phyloP scores from a whole-genome alignment of 1,284 basidiomycete species.

The Mycena sp. region DNA sequence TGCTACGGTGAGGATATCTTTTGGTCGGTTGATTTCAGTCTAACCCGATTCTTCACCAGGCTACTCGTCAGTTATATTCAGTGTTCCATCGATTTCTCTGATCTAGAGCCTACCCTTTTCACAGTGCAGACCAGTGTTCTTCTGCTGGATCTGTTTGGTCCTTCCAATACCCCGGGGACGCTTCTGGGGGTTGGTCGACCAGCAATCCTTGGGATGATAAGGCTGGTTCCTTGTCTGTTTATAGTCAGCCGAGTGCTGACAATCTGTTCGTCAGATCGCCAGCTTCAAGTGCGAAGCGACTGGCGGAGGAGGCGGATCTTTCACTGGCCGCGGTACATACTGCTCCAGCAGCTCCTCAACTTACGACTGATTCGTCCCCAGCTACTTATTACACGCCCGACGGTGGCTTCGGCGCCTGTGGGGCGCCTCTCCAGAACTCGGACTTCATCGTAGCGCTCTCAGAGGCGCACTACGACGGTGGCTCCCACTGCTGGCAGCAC shows the following conservation, averaged over 20 bases:
- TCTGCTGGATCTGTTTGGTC: not conserved
- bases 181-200: not conserved
- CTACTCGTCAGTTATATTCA: no score
- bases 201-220: not conserved
- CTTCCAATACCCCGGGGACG: slow-evolving; percentile 4
- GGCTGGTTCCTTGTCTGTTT: not conserved
- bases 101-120: not conserved
- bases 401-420: slow-evolving; percentile 12
- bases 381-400: slow-evolving; percentile 14
- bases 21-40: no score
- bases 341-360: no score
- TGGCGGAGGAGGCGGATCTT: no score
- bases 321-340: no score
- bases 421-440: not conserved
- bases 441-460: slow-evolving; percentile 6
- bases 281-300: not conserved
- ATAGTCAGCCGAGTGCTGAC: no score
- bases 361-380: not conserved
- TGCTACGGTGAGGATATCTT: not conserved
- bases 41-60: no score
- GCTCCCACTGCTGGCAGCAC: not conserved
- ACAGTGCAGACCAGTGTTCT: not conserved
- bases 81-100: not conserved
- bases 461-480: not conserved
- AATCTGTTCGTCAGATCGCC: not conserved